Percentiles rank a stretch among this genome's conserved stretches.
Conservation (phyloP, 805 yeast genomes). For the Starmerella tilneyi region DNA sequence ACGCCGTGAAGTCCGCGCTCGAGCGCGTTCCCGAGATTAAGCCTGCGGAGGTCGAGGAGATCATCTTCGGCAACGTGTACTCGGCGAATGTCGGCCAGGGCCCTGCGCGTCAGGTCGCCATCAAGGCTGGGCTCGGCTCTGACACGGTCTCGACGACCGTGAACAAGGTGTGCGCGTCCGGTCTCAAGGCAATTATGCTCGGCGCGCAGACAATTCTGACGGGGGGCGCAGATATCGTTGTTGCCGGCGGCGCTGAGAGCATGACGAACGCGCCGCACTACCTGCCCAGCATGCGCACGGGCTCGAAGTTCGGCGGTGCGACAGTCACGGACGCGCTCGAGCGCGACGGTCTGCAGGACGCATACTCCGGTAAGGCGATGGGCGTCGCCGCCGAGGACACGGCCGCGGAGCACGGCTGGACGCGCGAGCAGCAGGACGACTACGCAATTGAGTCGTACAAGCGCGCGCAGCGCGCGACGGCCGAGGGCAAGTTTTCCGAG, state of each 20-base stretch:
- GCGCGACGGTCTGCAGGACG: constrained; percentile 89
- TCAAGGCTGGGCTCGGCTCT: constrained; percentile 76
- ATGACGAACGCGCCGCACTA: constrained; percentile 96
- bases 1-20: constrained; percentile 55
- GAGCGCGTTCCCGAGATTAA: constrained; percentile 24
- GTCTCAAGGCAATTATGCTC: constrained; percentile 78
- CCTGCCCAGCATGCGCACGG: constrained; percentile 70
- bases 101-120: constrained; percentile 97
- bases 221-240: constrained; percentile 83
- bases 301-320: constrained; percentile 82
- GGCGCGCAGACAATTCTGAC: constrained; percentile 85
- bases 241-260: constrained; percentile 96
- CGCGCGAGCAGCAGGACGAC: constrained; percentile 83
- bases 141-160: constrained; percentile 78
- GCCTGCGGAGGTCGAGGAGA: constrained; percentile 22
- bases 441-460: constrained; percentile 76
- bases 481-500: constrained; percentile 74
- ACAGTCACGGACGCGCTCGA: constrained; percentile 75
- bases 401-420: constrained; percentile 64
- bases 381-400: constrained; percentile 97
- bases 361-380: constrained; percentile 80
- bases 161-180: constrained; percentile 97
- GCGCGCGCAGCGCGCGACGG: constrained; percentile 76
- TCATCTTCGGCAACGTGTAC: constrained; percentile 47
- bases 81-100: constrained; percentile 93